These are phyloP conservation scores for Lobulomyces angularis DNA, from an alignment of 192 early-diverging fungal species.

Conservation along the genomic window DNA sequence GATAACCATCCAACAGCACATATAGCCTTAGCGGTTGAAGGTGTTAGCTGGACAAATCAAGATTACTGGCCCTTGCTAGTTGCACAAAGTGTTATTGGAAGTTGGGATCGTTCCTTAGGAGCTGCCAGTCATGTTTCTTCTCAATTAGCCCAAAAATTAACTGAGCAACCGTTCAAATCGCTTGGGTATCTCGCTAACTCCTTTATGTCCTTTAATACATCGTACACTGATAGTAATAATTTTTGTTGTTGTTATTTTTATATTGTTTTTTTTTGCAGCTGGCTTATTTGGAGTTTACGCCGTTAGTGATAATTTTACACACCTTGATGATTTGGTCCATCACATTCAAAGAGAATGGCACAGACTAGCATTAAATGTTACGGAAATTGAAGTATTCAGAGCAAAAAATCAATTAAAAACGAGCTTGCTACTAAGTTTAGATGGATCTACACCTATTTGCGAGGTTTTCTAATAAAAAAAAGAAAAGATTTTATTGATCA, in stretches of 20 bases:
- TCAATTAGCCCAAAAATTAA: conserved; percentile 68
- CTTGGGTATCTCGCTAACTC: conserved; percentile 87
- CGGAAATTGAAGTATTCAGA: conserved; percentile 83
- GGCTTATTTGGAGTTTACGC: conserved; percentile 95
- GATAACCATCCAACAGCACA: conserved; percentile 82
- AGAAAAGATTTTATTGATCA: too few species aligned
- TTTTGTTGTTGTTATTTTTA: too few species aligned
- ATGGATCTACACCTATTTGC: conserved; percentile 87
- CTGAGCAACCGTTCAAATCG: conserved; percentile 64
- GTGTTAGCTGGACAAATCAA: conserved; percentile 85
- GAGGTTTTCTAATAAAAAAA: too few species aligned
- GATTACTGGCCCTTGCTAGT: conserved; percentile 94
- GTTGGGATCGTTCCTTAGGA: conserved; percentile 92
- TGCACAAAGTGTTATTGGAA: conserved; percentile 88
- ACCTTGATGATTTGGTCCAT: conserved; percentile 78
- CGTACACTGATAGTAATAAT: conserved; percentile 96
- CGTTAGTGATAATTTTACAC: conserved; percentile 65
- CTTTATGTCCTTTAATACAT: conserved; percentile 99
- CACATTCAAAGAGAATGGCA: conserved; percentile 87
- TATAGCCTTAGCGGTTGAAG: conserved; percentile 96
- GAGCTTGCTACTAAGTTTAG: conserved; percentile 72
- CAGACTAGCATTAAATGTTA: conserved; percentile 71
- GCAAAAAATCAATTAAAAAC: conserved; percentile 99
- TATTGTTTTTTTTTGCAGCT: too few species aligned
- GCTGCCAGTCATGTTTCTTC: conserved; percentile 77